Conservation (phyloP, 1,139 yeast genomes). For the Nadsonia commutata region DNA sequence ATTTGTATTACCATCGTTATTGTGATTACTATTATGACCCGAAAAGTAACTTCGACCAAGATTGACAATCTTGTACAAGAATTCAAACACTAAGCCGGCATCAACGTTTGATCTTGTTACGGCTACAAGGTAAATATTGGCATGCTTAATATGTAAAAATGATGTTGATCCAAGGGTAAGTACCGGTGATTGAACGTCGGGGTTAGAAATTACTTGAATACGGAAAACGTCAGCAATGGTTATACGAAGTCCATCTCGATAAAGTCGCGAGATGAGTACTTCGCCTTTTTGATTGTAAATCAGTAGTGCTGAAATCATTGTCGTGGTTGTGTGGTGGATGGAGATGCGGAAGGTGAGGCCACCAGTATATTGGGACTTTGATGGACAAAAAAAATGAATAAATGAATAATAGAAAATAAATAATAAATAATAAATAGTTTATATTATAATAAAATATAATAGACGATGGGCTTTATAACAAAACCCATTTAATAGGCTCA, state of each 20-base stretch:
- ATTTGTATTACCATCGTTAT: not conserved
- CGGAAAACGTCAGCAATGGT: slow-evolving; percentile 83
- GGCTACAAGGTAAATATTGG: slow-evolving; percentile 66
- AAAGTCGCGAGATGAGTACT: slow-evolving; percentile 62
- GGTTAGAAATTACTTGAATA: slow-evolving; percentile 66
- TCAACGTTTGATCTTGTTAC: slow-evolving; percentile 82
- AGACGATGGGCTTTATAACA: too few relatives aligned
- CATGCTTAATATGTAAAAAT: slow-evolving; percentile 62
- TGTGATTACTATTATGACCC: slow-evolving; percentile 13
- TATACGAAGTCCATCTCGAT: slow-evolving; percentile 52
- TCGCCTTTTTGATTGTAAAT: slow-evolving; percentile 74
- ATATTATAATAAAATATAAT: too few relatives aligned
- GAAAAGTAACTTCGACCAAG: slow-evolving; percentile 23
- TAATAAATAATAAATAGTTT: too few relatives aligned
- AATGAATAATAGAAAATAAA: not conserved
- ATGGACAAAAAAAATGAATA: not conserved
- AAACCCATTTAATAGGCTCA: too few relatives aligned
- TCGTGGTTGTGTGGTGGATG: not conserved
- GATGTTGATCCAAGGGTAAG: slow-evolving; percentile 87
- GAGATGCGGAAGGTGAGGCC: too few relatives aligned
- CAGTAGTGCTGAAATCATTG: slow-evolving; percentile 68
- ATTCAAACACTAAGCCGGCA: slow-evolving; percentile 68
- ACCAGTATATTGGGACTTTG: too few relatives aligned
- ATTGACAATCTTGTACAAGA: slow-evolving; percentile 47
- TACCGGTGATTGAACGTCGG: slow-evolving; percentile 58